phyloP scores from a whole-genome alignment of 2,329 filamentous ascomycete species.

The Orbilia blumenaviensis region DNA sequence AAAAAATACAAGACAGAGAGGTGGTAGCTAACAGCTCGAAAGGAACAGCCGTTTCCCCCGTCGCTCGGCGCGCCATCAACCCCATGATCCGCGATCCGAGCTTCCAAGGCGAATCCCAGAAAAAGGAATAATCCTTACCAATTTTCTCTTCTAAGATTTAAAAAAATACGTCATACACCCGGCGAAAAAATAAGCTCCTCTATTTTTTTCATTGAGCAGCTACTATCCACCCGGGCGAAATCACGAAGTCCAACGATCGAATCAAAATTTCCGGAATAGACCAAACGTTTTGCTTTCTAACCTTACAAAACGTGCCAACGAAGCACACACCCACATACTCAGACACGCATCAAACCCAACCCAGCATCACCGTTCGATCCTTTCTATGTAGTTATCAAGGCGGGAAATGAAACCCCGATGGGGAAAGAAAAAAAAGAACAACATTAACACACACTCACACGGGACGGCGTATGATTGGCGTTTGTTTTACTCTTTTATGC shows the following conservation, averaged over 20 bases:
- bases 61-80: slow-evolving; percentile 44
- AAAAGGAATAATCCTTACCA: slow-evolving; percentile 5
- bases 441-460: neutral
- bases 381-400: neutral
- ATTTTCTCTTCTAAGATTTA: neutral
- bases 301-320: neutral
- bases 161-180: neutral
- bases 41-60: slow-evolving; percentile 45
- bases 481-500: neutral
- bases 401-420: neutral
- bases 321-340: too few species aligned
- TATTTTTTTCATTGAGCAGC: too few species aligned
- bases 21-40: slow-evolving; percentile 2
- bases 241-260: slow-evolving; percentile 13
- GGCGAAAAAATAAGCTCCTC: slow-evolving; percentile 9
- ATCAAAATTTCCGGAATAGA: slow-evolving; percentile 28
- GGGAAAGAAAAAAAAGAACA: neutral
- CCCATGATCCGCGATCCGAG: slow-evolving; percentile 52
- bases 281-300: neutral
- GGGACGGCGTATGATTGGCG: slow-evolving; percentile 40
- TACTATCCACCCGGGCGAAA: slow-evolving; percentile 1
- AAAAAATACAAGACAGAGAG: neutral
- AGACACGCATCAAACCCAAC: neutral
- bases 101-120: slow-evolving; percentile 46
- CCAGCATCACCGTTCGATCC: slow-evolving; percentile 3